These are phyloP conservation scores for Peterozyma toletana DNA, from an alignment of 805 yeast genomes.

Conservation along the genomic window DNA sequence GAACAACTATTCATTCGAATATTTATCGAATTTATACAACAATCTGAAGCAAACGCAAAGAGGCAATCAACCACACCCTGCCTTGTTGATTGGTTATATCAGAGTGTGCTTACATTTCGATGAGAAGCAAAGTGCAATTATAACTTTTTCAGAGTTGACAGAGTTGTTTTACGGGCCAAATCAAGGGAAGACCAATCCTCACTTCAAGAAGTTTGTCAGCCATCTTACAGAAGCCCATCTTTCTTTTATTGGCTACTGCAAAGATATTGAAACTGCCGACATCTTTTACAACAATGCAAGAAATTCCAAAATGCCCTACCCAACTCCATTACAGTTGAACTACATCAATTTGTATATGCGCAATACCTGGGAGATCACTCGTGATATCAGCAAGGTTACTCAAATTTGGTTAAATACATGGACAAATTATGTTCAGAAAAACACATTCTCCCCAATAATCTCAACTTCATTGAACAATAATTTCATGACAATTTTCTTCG, in stretches of 20 bases:
- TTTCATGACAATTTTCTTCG: constrained; percentile 63
- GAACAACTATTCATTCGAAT: constrained; percentile 36
- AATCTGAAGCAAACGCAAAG: constrained; percentile 14
- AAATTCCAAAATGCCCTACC: constrained; percentile 63
- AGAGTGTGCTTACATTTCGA: constrained; percentile 62
- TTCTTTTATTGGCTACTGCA: constrained; percentile 70
- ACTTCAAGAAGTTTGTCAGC: constrained; percentile 25
- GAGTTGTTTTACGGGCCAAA: constrained; percentile 34
- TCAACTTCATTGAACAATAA: constrained; percentile 66
- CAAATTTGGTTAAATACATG: constrained; percentile 59
- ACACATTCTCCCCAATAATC: constrained; percentile 56
- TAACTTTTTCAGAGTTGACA: constrained; percentile 54
- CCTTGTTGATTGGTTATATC: constrained; percentile 65
- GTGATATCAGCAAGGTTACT: constrained; percentile 50
- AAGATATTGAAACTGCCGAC: constrained; percentile 63
- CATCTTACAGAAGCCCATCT: constrained; percentile 69
- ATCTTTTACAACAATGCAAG: constrained; percentile 71
- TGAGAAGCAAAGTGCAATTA: constrained; percentile 59
- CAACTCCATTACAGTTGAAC: constrained; percentile 65
- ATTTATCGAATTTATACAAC: constrained; percentile 49
- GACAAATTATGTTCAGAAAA: constrained; percentile 41
- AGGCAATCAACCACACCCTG: constrained; percentile 31
- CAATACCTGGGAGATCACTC: constrained; percentile 51
- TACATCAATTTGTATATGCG: constrained; percentile 57
- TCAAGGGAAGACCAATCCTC: constrained; percentile 6